Conservation (phyloP, 169 alveolate genomes). For the Plasmodium ovale region DNA sequence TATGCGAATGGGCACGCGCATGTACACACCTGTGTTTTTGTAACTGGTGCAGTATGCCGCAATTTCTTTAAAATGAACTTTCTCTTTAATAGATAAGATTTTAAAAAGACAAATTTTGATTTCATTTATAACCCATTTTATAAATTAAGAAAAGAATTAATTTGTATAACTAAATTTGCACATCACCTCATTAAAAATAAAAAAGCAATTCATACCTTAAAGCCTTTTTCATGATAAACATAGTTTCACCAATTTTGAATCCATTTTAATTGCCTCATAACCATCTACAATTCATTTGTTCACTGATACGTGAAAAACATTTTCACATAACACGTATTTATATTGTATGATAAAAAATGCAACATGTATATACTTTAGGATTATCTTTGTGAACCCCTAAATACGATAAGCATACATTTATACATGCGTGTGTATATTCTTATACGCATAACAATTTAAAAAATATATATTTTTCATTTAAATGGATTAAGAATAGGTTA, state of each 20-base stretch:
- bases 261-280: background rate
- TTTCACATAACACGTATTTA: background rate
- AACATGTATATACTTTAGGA: background rate
- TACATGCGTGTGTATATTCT: background rate
- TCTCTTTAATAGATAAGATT: too few species aligned
- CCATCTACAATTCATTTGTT: background rate
- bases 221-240: background rate
- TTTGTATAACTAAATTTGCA: background rate
- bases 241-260: conserved; percentile 20
- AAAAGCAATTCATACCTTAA: background rate
- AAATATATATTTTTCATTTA: background rate
- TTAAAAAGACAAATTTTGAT: background rate
- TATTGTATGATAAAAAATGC: background rate
- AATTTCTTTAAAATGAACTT: too few species aligned
- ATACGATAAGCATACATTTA: background rate
- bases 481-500: background rate
- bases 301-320: background rate
- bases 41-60: background rate
- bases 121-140: background rate
- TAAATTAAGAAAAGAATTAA: too few species aligned
- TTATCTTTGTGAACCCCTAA: background rate
- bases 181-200: too few species aligned
- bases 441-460: background rate
- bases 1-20: too few species aligned
- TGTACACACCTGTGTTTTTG: background rate